Percentiles rank a stretch among this genome's conserved stretches.
These are phyloP conservation scores for Echinosophora koreensis DNA, from an alignment of 306 rosid genomes.

Conservation along the genomic window DNA sequence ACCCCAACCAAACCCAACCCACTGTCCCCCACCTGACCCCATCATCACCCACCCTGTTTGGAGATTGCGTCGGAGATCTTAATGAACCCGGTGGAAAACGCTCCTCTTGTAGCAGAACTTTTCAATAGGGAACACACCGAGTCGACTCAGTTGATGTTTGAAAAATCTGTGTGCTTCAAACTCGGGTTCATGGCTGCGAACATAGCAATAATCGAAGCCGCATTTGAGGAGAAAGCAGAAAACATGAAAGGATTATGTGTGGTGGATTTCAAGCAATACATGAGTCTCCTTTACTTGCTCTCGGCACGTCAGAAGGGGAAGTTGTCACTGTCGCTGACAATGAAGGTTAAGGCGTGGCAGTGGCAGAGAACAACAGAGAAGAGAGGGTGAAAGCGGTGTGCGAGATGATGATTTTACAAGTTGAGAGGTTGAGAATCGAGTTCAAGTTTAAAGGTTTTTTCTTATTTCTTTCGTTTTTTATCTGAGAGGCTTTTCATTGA, in stretches of 20 bases:
- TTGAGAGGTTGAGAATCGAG: slow-evolving; percentile 45
- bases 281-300: slow-evolving; percentile 60
- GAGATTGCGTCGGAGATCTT: too few species aligned
- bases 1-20: too few species aligned
- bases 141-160: slow-evolving; percentile 74
- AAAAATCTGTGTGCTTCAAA: slow-evolving; percentile 63
- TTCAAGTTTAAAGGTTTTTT: slow-evolving; percentile 59
- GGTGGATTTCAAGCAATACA: slow-evolving; percentile 77
- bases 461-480: too few species aligned
- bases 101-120: slow-evolving; percentile 59
- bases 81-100: slow-evolving; percentile 59
- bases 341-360: slow-evolving; percentile 58
- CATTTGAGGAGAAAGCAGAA: slow-evolving; percentile 57
- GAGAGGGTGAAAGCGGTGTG: slow-evolving; percentile 55
- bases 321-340: background rate
- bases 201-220: slow-evolving; percentile 76
- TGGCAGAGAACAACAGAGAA: slow-evolving; percentile 51
- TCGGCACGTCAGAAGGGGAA: slow-evolving; percentile 49
- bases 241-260: slow-evolving; percentile 60
- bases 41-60: too few species aligned
- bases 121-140: slow-evolving; percentile 64
- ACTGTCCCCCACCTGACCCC: too few species aligned
- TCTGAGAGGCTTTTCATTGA: too few species aligned
- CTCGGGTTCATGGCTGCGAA: slow-evolving; percentile 81
- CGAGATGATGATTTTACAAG: slow-evolving; percentile 51